Evolutionary conservation across 495 filamentous ascomycete species (phyloP).

Genomic region (Bacidia rubella): DNA sequence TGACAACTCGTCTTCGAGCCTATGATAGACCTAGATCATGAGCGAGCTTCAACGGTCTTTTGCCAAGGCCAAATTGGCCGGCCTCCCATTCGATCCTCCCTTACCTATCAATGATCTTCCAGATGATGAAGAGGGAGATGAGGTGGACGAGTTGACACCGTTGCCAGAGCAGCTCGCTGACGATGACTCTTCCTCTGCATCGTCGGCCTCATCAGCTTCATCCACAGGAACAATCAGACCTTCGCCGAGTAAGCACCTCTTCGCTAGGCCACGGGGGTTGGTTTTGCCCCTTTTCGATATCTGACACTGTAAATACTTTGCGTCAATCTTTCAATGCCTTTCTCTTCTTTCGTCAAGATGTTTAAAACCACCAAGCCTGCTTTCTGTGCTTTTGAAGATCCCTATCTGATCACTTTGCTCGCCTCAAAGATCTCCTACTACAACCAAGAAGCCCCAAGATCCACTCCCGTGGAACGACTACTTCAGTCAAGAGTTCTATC

Average conservation of each 20-base stretch:
- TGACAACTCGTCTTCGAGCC: no score
- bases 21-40: conserved; percentile 39
- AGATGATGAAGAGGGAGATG: conserved; percentile 26
- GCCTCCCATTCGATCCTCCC: conserved; percentile 43
- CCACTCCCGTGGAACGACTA: conserved; percentile 73
- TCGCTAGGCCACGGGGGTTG: conserved; percentile 54
- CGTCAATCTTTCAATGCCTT: neutral
- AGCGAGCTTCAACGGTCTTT: conserved; percentile 77
- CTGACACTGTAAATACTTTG: neutral
- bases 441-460: conserved; percentile 14
- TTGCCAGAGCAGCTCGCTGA: conserved; percentile 31
- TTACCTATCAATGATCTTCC: conserved; percentile 38
- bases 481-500: conserved; percentile 73
- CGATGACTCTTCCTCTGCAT: conserved; percentile 61
- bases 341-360: neutral
- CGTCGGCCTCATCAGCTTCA: conserved; percentile 61
- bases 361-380: neutral
- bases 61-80: conserved; percentile 62
- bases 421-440: neutral
- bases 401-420: neutral
- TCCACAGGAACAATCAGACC: conserved; percentile 84
- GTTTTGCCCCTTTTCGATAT: conserved; percentile 14
- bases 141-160: conserved; percentile 24
- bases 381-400: neutral
- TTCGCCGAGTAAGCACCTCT: conserved; percentile 57